Base-by-base conservation (phyloP, 2,329 filamentous ascomycete genomes). In the Neonectria faginata region DNA sequence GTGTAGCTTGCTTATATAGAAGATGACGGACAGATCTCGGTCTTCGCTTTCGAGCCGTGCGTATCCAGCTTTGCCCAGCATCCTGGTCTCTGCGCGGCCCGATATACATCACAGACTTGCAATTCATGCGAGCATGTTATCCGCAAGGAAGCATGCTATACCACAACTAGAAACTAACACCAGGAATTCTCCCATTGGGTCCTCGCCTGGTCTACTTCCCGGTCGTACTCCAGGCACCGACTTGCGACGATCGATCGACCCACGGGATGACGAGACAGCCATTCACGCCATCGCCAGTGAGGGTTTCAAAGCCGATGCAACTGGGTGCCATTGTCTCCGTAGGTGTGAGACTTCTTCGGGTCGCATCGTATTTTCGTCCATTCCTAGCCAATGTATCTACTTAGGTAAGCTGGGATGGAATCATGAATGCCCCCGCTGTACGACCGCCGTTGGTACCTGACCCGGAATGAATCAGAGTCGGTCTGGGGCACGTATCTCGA, bases 131-230 rank as follows among this genome's bases (percentile, higher is more conserved):
- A 54, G n/a, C 53, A 55, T 55, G 39, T 9, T 20, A 44, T 50
- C 25, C 47, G 27, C 47, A 48, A 48, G 29, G 42, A 39, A 39
- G 29, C 45, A 48, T 31, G 52, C 36, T 55, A 55, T 55, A 45
- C 58, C 50, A 41, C 31, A 56, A 65, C 62, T 54, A 53, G 57
- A 51, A 60, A 54, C 52, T 25, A 48, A 27, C n/a, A 16, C 12
- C 50, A 59, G 20, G 41, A 64, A 67, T 62, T 52, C 54, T 68
- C 68, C 56, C 58, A 71, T 72, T 72, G 70, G 70, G 50, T 59
- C 31, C 41, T 62, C 31, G 48, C 47, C 18, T 54, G n/a, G 31
- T 39, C 14, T 6, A 39, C 36, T 39, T 39, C 14, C 14, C 7
- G 36, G 36, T 39, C 33, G 22, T 36, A 61, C 36, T 62, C 66